Percentiles rank a stretch among this genome's conserved stretches.
Conservation (phyloP, 257 asterid genomes). For the Nemophila menziesii region DNA sequence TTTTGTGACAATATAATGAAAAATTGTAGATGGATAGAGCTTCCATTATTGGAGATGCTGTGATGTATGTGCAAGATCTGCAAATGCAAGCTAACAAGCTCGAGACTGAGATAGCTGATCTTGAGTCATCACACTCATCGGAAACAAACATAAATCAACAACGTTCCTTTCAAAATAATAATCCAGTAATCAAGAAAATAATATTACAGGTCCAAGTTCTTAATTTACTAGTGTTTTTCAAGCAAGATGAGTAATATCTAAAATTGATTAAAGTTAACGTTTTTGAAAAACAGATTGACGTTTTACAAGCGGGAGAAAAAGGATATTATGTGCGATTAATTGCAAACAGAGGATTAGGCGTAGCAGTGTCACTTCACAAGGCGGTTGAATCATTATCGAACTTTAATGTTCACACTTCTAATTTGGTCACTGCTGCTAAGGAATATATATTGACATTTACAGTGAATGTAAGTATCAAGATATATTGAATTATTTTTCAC, state of each 20-base stretch:
- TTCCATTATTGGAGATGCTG: constrained; percentile 72
- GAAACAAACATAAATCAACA: constrained; percentile 9
- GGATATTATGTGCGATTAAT: constrained; percentile 46
- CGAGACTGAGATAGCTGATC: constrained; percentile 36
- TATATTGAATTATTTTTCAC: no score
- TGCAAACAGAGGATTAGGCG: constrained; percentile 36
- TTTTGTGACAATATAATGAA: no score
- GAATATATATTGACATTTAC: constrained; percentile 55
- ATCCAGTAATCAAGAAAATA: constrained; percentile 38
- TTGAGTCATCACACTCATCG: constrained; percentile 24
- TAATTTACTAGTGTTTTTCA: not conserved
- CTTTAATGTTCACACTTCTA: constrained; percentile 38
- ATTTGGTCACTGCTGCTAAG: constrained; percentile 31
- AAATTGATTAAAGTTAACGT: not conserved
- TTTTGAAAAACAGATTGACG: constrained; percentile 42
- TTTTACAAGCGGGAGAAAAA: constrained; percentile 40
- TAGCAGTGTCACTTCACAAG: constrained; percentile 37
- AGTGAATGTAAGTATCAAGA: constrained; percentile 44
- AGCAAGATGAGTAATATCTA: no score
- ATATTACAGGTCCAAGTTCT: constrained; percentile 30
- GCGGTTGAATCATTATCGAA: constrained; percentile 48
- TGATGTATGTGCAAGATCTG: constrained; percentile 46
- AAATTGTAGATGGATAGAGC: constrained; percentile 75
- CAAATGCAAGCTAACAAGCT: constrained; percentile 52
- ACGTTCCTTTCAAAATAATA: constrained; percentile 12